phyloP scores from a whole-genome alignment of 1,284 basidiomycete genomes.

The Malassezia obtusa region DNA sequence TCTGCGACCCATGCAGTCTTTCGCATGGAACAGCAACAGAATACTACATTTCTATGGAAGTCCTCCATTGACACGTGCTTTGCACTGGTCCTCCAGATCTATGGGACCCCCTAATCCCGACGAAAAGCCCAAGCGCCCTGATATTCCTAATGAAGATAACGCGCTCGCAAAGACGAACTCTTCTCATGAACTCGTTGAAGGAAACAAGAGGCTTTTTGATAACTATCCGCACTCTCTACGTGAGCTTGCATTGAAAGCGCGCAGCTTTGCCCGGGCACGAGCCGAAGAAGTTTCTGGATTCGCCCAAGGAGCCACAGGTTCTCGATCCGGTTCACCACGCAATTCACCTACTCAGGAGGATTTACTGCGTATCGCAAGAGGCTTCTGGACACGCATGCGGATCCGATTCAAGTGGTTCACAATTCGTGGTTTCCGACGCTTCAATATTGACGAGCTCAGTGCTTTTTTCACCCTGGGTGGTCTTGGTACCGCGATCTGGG shows the following conservation, averaged over 20 bases:
- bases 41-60: no score
- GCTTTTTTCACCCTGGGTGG: constrained; percentile 77
- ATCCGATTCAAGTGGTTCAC: constrained; percentile 98
- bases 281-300: not conserved
- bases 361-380: constrained; percentile 70
- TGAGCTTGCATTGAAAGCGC: constrained; percentile 32
- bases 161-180: not conserved
- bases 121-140: no score
- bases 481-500: constrained; percentile 82
- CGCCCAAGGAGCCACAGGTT: not conserved
- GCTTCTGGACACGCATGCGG: constrained; percentile 77
- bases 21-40: no score
- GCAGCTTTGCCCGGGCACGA: constrained; percentile 15
- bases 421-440: constrained; percentile 85
- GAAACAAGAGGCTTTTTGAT: constrained; percentile 18
- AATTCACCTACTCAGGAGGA: constrained; percentile 52
- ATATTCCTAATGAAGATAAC: no score
- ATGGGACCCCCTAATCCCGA: no score
- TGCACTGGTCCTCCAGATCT: no score
- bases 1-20: no score
- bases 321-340: not conserved
- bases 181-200: constrained; percentile 5
- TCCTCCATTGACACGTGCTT: no score
- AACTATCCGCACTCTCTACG: constrained; percentile 41
- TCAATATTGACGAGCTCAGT: constrained; percentile 92